These are phyloP conservation scores for Phytophthora macrochlamydospora DNA, from an alignment of 352 stramenopile species.

Conservation along the genomic window DNA sequence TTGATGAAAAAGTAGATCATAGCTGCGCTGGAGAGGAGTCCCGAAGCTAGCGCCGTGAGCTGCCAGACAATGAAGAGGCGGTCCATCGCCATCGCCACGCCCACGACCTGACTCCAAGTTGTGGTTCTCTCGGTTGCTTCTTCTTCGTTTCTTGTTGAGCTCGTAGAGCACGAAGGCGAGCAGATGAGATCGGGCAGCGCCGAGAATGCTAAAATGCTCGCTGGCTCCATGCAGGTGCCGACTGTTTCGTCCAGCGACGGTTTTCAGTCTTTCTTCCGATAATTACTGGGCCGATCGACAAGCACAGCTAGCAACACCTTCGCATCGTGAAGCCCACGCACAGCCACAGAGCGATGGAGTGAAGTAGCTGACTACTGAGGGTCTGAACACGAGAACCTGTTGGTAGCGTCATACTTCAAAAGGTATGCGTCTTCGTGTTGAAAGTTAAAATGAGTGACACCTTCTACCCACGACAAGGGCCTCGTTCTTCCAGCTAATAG, in stretches of 20 bases:
- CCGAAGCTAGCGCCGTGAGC: constrained; percentile 64
- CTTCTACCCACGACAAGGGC: too few species aligned
- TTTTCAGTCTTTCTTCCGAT: constrained; percentile 22
- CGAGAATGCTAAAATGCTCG: constrained; percentile 40
- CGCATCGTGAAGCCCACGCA: too few species aligned
- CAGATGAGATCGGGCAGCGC: constrained; percentile 18
- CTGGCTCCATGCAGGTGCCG: constrained; percentile 17
- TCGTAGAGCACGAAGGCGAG: too few species aligned
- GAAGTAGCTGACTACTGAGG: too few species aligned
- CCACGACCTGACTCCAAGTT: constrained; percentile 40
- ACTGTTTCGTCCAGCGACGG: constrained; percentile 40
- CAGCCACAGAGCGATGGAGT: too few species aligned
- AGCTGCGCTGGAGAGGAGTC: constrained; percentile 49
- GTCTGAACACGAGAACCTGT: too few species aligned
- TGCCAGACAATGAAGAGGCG: constrained; percentile 78
- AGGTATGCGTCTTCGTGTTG: too few species aligned
- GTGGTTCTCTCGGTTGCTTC: background rate
- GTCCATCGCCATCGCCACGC: constrained; percentile 33
- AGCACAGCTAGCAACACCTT: too few species aligned
- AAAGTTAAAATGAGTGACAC: too few species aligned
- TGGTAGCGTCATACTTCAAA: too few species aligned
- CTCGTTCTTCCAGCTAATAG: constrained; percentile 57
- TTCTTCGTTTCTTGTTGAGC: too few species aligned
- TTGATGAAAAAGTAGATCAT: constrained; percentile 82
- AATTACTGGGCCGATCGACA: too few species aligned